These are phyloP conservation scores for Alectoria sarmentosa DNA, from an alignment of 495 filamentous ascomycete genomes.

Conservation along the genomic window DNA sequence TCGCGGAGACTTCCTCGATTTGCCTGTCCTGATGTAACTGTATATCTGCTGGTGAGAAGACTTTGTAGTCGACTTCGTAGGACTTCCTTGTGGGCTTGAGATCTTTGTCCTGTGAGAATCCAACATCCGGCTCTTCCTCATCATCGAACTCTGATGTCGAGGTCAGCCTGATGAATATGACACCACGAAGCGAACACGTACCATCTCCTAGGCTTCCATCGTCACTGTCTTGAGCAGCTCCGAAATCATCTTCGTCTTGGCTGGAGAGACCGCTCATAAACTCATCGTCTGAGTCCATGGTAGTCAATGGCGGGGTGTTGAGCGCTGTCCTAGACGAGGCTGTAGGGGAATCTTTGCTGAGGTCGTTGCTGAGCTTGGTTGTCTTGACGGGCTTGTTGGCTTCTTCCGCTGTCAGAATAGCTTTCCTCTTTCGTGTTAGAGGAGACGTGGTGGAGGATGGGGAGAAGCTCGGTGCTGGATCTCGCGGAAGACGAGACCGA, in stretches of 20 bases:
- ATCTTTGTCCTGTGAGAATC: constrained; percentile 73
- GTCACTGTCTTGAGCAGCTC: constrained; percentile 61
- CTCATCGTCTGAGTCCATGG: constrained; percentile 96
- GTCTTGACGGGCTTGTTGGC: constrained; percentile 38
- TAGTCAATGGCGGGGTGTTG: constrained; percentile 36
- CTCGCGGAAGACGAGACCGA: constrained; percentile 27
- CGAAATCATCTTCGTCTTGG: constrained; percentile 59
- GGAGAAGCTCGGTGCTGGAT: constrained; percentile 33
- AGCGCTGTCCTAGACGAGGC: constrained; percentile 53
- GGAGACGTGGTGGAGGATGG: constrained; percentile 55
- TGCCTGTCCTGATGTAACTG: constrained; percentile 74
- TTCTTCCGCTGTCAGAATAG: constrained; percentile 57
- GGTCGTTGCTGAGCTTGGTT: constrained; percentile 36
- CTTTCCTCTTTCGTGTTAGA: constrained; percentile 81
- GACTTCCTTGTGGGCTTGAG: constrained; percentile 60
- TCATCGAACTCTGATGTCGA: constrained; percentile 58
- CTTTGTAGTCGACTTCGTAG: constrained; percentile 79
- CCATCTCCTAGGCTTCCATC: constrained; percentile 74
- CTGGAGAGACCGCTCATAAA: constrained; percentile 83
- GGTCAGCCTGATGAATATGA: constrained; percentile 4
- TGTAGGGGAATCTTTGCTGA: constrained; percentile 38
- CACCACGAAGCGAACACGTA: constrained; percentile 35
- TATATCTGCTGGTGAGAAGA: constrained; percentile 72
- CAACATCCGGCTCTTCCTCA: constrained; percentile 65
- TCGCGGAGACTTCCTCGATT: constrained; percentile 79